A percentile compares a stretch with the other conserved stretches of the same genome.
phyloP scores from a whole-genome alignment of 73 alveolate genomes.

The Breviolum minutum region DNA sequence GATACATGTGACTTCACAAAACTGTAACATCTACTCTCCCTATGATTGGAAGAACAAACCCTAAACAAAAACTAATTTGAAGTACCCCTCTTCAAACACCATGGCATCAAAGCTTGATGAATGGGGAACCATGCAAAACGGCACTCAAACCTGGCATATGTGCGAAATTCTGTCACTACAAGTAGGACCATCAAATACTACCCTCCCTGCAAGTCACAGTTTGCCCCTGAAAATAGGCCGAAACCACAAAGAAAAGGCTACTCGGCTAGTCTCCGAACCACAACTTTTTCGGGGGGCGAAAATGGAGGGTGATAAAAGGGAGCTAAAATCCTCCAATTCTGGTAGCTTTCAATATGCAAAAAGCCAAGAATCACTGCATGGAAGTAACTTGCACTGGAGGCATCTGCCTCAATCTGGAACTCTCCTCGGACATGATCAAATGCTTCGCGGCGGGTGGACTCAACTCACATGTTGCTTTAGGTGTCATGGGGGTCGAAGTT shows the following conservation, averaged over 20 bases:
- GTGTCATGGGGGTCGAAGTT: neutral
- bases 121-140: neutral
- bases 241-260: too few relatives aligned
- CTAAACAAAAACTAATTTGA: too few relatives aligned
- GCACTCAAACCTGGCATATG: too few relatives aligned
- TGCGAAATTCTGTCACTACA: too few relatives aligned
- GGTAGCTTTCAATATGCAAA: neutral
- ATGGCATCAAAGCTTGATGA: neutral
- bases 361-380: conserved; percentile 69
- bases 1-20: too few relatives aligned
- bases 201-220: too few relatives aligned
- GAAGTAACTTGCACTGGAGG: conserved; percentile 92
- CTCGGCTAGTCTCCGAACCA: neutral
- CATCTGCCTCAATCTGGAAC: conserved; percentile 90
- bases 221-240: too few relatives aligned
- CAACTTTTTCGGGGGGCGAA: neutral
- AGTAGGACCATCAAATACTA: too few relatives aligned
- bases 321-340: too few relatives aligned
- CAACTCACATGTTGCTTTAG: neutral
- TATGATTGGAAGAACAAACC: neutral
- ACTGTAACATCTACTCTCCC: neutral
- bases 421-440: neutral
- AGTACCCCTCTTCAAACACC: too few relatives aligned
- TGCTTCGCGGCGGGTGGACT: neutral
- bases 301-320: neutral